These are phyloP conservation scores for Diospyros lotus DNA, from an alignment of 148 eudicot genomes.

Conservation along the genomic window DNA sequence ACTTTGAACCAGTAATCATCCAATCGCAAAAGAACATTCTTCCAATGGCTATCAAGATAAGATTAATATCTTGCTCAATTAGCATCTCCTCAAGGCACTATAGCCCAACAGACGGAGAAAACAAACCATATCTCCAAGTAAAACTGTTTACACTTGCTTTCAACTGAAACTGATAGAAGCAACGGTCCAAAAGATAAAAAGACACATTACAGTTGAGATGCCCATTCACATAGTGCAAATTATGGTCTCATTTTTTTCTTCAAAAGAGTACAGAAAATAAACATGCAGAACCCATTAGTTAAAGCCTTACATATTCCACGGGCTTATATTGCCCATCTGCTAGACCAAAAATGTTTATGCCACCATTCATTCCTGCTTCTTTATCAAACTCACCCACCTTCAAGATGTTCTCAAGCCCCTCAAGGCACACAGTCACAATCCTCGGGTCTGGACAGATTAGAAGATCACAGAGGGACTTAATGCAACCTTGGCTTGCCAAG, in stretches of 20 bases:
- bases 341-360: conserved; percentile 40
- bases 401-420: conserved; percentile 81
- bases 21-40: no score
- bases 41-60: no score
- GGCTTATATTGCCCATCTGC: conserved; percentile 12
- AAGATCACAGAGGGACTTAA: conserved; percentile 80
- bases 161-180: not conserved
- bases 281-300: not conserved
- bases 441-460: conserved; percentile 76
- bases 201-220: not conserved
- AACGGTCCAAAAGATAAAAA: not conserved
- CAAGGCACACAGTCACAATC: conserved; percentile 74
- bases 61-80: no score
- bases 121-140: not conserved
- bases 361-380: conserved; percentile 51
- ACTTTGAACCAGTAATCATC: no score
- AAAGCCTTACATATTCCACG: conserved; percentile 7
- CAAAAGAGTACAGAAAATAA: not conserved
- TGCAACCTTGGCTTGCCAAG: conserved; percentile 67
- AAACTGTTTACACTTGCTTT: not conserved
- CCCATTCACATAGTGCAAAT: not conserved
- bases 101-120: no score
- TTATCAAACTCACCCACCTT: conserved; percentile 82
- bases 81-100: no score
- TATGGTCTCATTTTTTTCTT: not conserved